These are phyloP conservation scores for Aureobasidium leucospermi DNA, from an alignment of 2,329 filamentous ascomycete genomes.

Conservation along the genomic window DNA sequence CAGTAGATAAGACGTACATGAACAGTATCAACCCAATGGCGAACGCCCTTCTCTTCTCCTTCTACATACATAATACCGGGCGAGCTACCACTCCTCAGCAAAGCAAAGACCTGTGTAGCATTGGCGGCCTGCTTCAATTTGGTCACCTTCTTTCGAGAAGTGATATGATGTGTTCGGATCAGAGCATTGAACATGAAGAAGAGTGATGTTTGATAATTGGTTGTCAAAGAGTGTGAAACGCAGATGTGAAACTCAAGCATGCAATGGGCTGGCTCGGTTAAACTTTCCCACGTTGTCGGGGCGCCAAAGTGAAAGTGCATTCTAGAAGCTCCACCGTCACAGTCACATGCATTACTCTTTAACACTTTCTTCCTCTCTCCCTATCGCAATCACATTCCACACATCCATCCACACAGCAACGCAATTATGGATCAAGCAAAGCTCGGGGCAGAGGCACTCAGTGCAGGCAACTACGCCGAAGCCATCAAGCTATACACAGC, in stretches of 20 bases:
- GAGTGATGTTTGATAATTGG: background rate
- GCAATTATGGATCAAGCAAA: constrained; percentile 17
- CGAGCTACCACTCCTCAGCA: constrained; percentile 59
- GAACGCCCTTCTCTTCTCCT: constrained; percentile 49
- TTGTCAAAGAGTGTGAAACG: background rate
- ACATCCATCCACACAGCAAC: background rate
- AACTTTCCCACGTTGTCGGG: background rate
- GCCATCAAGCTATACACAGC: constrained; percentile 62
- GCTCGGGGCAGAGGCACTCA: constrained; percentile 41
- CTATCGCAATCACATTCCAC: background rate
- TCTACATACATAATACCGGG: constrained; percentile 77
- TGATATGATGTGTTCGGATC: constrained; percentile 75
- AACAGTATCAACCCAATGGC: constrained; percentile 57
- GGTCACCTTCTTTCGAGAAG: constrained; percentile 65
- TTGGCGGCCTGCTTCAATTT: constrained; percentile 58
- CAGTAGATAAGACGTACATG: constrained; percentile 35
- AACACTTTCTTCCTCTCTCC: background rate
- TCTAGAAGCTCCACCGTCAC: constrained; percentile 4
- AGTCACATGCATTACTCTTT: constrained; percentile 2
- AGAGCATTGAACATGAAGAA: constrained; percentile 46
- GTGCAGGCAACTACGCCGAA: constrained; percentile 54
- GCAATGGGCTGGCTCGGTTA: background rate
- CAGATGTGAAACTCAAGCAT: background rate
- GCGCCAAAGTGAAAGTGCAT: background rate
- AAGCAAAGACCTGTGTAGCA: constrained; percentile 52